A percentile compares a stretch with the other conserved stretches of the same genome.
Evolutionary conservation across 2,329 filamentous ascomycete genomes (phyloP).

Genomic region (Fragosphaeria purpurea): DNA sequence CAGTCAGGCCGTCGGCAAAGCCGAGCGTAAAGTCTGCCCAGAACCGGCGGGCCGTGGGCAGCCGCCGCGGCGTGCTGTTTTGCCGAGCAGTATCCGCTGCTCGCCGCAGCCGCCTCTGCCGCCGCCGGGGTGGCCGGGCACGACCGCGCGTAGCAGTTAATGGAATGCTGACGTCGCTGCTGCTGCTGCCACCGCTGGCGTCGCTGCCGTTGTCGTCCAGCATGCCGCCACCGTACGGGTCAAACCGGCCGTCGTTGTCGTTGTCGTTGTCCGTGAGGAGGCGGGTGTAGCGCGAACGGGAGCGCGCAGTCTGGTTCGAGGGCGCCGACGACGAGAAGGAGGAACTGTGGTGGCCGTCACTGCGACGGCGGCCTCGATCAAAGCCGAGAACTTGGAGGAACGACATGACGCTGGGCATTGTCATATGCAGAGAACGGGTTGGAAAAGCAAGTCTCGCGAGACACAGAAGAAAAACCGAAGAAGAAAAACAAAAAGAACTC

Average conservation of each 20-base stretch:
- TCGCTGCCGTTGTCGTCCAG: constrained; percentile 6
- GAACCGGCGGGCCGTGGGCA: constrained; percentile 28
- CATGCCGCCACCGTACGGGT: neutral
- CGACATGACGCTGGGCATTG: too few relatives aligned
- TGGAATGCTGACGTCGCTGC: constrained; percentile 5
- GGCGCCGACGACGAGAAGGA: too few relatives aligned
- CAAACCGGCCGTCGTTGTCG: too few relatives aligned
- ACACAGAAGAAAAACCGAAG: too few relatives aligned
- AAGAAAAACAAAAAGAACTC: too few relatives aligned
- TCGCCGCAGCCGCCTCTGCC: neutral
- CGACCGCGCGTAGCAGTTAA: neutral
- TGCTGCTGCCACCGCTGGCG: constrained; percentile 2
- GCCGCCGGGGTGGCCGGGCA: neutral
- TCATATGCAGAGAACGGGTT: too few relatives aligned
- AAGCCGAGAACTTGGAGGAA: too few relatives aligned
- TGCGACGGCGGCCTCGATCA: too few relatives aligned
- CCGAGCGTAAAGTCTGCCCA: constrained; percentile 61
- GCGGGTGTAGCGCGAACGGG: neutral
- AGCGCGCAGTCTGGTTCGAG: neutral
- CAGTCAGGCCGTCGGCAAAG: constrained; percentile 63
- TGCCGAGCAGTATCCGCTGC: neutral
- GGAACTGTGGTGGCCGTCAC: too few relatives aligned
- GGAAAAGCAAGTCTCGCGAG: too few relatives aligned
- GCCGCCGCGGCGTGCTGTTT: neutral
- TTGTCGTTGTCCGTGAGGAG: constrained; percentile 1